These are phyloP conservation scores for Apiosordaria backusii DNA, from an alignment of 495 filamentous ascomycete genomes.

Conservation along the genomic window DNA sequence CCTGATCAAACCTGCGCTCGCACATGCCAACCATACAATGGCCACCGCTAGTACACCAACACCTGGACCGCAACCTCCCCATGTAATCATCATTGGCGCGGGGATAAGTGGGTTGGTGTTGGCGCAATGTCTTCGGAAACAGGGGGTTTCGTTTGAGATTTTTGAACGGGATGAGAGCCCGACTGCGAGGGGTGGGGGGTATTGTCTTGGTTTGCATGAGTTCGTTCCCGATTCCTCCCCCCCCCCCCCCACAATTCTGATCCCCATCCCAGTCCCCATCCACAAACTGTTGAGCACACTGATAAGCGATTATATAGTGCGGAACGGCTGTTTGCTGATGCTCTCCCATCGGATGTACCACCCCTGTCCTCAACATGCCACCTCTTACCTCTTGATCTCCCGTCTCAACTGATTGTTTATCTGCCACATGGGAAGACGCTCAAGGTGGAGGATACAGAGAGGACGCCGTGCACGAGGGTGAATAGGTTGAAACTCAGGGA, in stretches of 20 bases:
- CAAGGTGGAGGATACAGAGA: slow-evolving; percentile 25
- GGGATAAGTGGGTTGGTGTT: slow-evolving; percentile 49
- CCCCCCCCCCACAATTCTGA: background rate
- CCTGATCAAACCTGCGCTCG: background rate
- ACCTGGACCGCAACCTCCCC: slow-evolving; percentile 6
- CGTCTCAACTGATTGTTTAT: slow-evolving; percentile 44
- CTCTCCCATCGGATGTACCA: slow-evolving; percentile 25
- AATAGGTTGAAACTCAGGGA: slow-evolving; percentile 37
- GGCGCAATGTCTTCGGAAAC: slow-evolving; percentile 45
- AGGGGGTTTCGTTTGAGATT: slow-evolving; percentile 47
- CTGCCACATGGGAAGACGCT: slow-evolving; percentile 10
- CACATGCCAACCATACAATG: too few species aligned
- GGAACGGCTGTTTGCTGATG: slow-evolving; percentile 27
- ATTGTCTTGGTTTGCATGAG: slow-evolving; percentile 56
- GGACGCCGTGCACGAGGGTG: slow-evolving; percentile 45
- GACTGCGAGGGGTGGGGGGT: slow-evolving; percentile 44
- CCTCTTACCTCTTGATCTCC: slow-evolving; percentile 43
- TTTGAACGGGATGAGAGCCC: slow-evolving; percentile 41
- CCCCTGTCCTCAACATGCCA: slow-evolving; percentile 21
- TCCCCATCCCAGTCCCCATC: background rate
- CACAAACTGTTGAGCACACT: background rate
- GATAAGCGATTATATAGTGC: slow-evolving; percentile 28
- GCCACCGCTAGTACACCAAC: too few species aligned
- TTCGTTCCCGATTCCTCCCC: slow-evolving; percentile 21
- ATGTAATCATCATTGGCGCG: slow-evolving; percentile 44